A percentile compares a stretch with the other conserved stretches of the same genome.
These are phyloP conservation scores for Trichoderma pleuroti DNA, from an alignment of 2,329 filamentous ascomycete genomes.

Conservation along the genomic window DNA sequence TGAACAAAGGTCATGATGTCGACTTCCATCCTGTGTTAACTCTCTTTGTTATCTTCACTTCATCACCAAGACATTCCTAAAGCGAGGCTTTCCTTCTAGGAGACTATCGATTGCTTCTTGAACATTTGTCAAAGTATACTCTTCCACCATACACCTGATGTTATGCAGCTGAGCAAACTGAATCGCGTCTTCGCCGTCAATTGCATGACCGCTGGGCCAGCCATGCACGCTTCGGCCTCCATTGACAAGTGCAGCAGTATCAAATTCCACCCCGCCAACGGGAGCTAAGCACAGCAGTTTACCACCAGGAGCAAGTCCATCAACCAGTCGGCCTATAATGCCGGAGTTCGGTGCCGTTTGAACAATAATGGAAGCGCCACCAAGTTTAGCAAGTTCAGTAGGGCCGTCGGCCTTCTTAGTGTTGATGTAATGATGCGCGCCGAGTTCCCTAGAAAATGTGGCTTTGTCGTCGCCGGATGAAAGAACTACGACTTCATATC, in stretches of 20 bases:
- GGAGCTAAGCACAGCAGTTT: slow-evolving; percentile 59
- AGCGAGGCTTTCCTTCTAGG: not conserved
- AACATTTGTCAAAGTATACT: not conserved
- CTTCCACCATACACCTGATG: not conserved
- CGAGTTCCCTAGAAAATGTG: slow-evolving; percentile 55
- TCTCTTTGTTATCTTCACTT: not conserved
- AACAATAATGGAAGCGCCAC: slow-evolving; percentile 60
- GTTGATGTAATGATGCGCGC: slow-evolving; percentile 47
- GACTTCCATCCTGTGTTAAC: not conserved
- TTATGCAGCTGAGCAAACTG: not conserved
- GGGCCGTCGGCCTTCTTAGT: slow-evolving; percentile 49
- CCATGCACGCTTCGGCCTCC: not conserved
- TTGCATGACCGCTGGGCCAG: not conserved
- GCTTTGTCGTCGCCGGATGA: slow-evolving; percentile 63
- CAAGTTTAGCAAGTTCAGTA: slow-evolving; percentile 50
- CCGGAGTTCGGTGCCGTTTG: slow-evolving; percentile 60
- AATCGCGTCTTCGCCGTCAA: not conserved
- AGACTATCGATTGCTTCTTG: not conserved
- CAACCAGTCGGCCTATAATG: slow-evolving; percentile 50
- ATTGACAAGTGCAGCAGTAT: not conserved
- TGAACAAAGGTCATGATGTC: not conserved
- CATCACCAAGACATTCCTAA: not conserved
- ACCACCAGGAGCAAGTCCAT: slow-evolving; percentile 51
- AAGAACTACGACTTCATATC: slow-evolving; percentile 67
- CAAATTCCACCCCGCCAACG: slow-evolving; percentile 31